These are phyloP conservation scores for Hyaloscypha variabilis DNA, from an alignment of 495 filamentous ascomycete genomes.

Conservation along the genomic window DNA sequence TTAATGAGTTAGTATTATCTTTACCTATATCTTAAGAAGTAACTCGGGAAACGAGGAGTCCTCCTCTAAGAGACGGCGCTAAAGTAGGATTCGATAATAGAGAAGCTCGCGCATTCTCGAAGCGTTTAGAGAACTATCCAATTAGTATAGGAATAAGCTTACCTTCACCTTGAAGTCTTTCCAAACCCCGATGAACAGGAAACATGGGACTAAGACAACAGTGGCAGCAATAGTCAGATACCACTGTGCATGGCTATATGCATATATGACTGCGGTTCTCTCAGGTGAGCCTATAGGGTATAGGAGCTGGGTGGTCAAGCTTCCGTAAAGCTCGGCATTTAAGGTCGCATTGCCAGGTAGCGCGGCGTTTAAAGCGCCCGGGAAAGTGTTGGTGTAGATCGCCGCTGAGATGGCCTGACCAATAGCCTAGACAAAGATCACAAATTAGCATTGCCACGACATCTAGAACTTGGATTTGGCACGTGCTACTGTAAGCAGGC, in stretches of 20 bases:
- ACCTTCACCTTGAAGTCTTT: conserved; percentile 56
- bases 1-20: no score
- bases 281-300: conserved; percentile 61
- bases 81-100: no score
- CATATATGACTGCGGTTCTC: conserved; percentile 61
- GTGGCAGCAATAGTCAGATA: conserved; percentile 27
- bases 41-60: no score
- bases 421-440: conserved; percentile 41
- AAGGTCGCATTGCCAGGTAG: conserved; percentile 56
- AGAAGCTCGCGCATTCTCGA: no score
- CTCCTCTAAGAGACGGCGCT: no score
- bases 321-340: conserved; percentile 54
- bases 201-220: conserved; percentile 41
- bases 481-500: neutral
- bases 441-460: neutral
- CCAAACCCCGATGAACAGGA: conserved; percentile 45
- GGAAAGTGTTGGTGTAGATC: conserved; percentile 69
- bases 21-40: no score
- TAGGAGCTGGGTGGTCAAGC: conserved; percentile 56
- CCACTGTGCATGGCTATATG: conserved; percentile 54
- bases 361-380: conserved; percentile 47
- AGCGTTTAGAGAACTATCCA: no score
- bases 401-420: conserved; percentile 63
- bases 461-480: neutral
- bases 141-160: no score